Percentiles rank a stretch among this genome's conserved stretches.
phyloP scores from a whole-genome alignment of 1,284 basidiomycete genomes.

The Puccinia coronata region DNA sequence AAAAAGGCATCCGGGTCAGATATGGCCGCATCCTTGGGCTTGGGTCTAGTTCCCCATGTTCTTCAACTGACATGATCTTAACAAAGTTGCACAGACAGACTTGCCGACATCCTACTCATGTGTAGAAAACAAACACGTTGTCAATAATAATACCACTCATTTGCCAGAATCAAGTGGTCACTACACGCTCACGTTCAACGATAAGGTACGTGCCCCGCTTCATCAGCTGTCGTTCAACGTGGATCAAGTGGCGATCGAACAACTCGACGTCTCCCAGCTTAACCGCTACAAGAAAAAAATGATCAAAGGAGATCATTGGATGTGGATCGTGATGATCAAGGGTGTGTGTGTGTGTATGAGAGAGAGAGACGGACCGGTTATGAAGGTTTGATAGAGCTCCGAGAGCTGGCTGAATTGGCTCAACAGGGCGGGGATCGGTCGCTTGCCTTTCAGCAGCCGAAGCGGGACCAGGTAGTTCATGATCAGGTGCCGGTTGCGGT shows the following conservation, averaged over 20 bases:
- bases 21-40: no score
- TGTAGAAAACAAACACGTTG: no score
- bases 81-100: constrained; percentile 48
- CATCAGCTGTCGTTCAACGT: constrained; percentile 33
- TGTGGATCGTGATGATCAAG: no score
- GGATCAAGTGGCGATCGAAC: constrained; percentile 39
- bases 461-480: constrained; percentile 48
- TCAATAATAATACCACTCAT: background rate
- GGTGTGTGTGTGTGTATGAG: no score
- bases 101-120: constrained; percentile 33
- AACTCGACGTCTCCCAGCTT: constrained; percentile 37
- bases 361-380: constrained; percentile 20
- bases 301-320: no score
- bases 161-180: background rate
- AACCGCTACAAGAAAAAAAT: constrained; percentile 24
- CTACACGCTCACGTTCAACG: constrained; percentile 30
- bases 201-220: constrained; percentile 45
- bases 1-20: no score
- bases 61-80: constrained; percentile 38
- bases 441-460: constrained; percentile 31
- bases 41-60: background rate
- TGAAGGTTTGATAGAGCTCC: constrained; percentile 39
- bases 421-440: constrained; percentile 42
- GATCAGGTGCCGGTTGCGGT: constrained; percentile 41
- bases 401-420: constrained; percentile 18